Base-by-base conservation (phyloP, 805 yeast genomes). In the Scheffersomyces amazonensis region DNA sequence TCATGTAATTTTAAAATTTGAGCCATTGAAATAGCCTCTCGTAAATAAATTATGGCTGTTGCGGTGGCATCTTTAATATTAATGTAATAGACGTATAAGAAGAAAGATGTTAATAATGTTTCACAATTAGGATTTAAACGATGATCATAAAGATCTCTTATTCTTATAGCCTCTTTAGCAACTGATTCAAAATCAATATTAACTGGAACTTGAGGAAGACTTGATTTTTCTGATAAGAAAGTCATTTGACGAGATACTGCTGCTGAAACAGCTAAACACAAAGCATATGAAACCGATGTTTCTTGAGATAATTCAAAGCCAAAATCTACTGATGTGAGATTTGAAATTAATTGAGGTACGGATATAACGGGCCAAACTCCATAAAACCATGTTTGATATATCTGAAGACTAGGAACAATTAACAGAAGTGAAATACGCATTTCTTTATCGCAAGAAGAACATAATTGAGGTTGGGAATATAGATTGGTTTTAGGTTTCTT, bases 351-450 rank as follows among this genome's bases (percentile, higher is more conserved):
- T 32, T 56, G 60, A 3, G 63, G 59, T 24, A 59, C 59, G 17
- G 56, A 51, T n/a, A 56, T 44, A 13, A 55, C 60, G 9, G 70
- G 70, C 69, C 69, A 64, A 22, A 60, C 56, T 10, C 67, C 66
- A 39, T 64, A 64, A 39, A 54, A 64, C 67, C 68, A 63, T 8
- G 67, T 63, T 41, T 64, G 70, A 44, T 58, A 64, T 6, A 62
- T 50, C 41, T 62, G 66, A 13, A 63, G 48, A 25, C 57, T 55
- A 16, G 64, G 65, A 10, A 62, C 44, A 10, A 64, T 42, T 34
- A 48, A 47, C 28, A 24, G 27, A 10, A 24, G 12, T 5, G 27
- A 24, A 24, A 24, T 12, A 10, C 27, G 8, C 27, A 32, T 20
- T 20, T 13, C 21, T 21, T 30, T n/a, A 5, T 21, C 16, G 21